Conservation (phyloP, 2,329 filamentous ascomycete genomes). For the Colletotrichum tamarilloi region DNA sequence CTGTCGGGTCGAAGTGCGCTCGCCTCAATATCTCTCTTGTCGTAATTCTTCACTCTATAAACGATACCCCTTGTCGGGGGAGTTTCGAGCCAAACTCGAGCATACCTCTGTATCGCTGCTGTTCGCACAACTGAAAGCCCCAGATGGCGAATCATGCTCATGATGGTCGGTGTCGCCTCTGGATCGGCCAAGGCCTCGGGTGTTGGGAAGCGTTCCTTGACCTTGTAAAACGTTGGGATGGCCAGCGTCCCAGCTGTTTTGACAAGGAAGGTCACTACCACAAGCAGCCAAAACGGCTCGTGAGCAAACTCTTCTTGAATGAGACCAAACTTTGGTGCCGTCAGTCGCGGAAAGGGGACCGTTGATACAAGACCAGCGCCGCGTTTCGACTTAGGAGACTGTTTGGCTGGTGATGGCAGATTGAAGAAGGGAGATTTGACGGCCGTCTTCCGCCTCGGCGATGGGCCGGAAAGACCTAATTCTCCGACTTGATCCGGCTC, state of each 20-base stretch:
- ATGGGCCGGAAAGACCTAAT: neutral
- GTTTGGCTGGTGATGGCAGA: constrained; percentile 32
- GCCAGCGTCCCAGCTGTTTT: constrained; percentile 80
- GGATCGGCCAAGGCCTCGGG: constrained; percentile 69
- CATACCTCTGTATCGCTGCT: constrained; percentile 75
- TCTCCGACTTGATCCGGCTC: constrained; percentile 26
- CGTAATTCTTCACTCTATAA: constrained; percentile 63
- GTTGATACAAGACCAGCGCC: constrained; percentile 60
- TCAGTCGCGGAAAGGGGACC: constrained; percentile 76
- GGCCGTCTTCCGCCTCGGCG: constrained; percentile 15
- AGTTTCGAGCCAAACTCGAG: constrained; percentile 72
- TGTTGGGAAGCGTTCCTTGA: constrained; percentile 77
- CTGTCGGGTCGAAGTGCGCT: neutral
- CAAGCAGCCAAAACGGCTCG: constrained; percentile 82
- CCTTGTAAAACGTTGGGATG: constrained; percentile 77
- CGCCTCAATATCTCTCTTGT: constrained; percentile 45
- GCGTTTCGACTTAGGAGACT: constrained; percentile 43
- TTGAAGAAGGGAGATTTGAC: constrained; percentile 49
- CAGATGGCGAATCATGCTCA: constrained; percentile 73
- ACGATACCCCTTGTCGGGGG: constrained; percentile 71
- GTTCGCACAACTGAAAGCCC: constrained; percentile 78
- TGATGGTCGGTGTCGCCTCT: constrained; percentile 61
- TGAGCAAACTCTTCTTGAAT: constrained; percentile 83
- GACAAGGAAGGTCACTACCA: constrained; percentile 88
- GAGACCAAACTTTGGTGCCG: constrained; percentile 75